A percentile compares a stretch with the other conserved stretches of the same genome.
Conservation (phyloP, 192 early-diverging fungal genomes). For the Gaertneriomyces sp. region DNA sequence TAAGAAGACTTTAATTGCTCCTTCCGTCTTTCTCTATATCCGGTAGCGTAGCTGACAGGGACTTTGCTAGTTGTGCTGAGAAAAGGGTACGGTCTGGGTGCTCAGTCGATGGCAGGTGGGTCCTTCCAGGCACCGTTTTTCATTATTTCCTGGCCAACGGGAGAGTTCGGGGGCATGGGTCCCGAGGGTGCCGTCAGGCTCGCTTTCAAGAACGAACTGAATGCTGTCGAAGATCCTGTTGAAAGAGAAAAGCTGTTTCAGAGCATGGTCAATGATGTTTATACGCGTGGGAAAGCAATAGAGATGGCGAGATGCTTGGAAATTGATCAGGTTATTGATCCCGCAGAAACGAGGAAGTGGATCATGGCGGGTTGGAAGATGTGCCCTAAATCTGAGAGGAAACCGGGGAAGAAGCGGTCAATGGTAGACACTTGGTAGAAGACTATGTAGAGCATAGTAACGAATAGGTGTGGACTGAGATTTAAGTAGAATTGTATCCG, state of each 20-base stretch:
- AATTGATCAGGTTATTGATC: constrained; percentile 37
- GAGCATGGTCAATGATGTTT: constrained; percentile 11
- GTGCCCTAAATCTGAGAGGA: not conserved
- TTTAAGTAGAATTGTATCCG: too few species aligned
- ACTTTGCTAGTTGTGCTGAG: constrained; percentile 16
- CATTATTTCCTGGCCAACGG: constrained; percentile 30
- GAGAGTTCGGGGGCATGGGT: constrained; percentile 31
- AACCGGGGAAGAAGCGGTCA: too few species aligned
- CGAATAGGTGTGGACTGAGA: too few species aligned
- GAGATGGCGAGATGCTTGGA: constrained; percentile 24
- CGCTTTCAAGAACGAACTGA: constrained; percentile 28
- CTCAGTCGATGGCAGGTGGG: constrained; percentile 29
- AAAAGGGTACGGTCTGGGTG: constrained; percentile 30
- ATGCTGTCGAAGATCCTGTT: not conserved
- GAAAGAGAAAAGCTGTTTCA: constrained; percentile 14
- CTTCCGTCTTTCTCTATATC: not conserved
- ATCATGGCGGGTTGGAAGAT: constrained; percentile 19
- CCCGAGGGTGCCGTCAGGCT: constrained; percentile 34
- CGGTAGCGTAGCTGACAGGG: not conserved
- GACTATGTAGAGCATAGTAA: too few species aligned
- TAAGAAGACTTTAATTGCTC: not conserved
- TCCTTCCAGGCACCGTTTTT: constrained; percentile 24
- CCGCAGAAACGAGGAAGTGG: constrained; percentile 35
- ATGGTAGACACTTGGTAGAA: too few species aligned
- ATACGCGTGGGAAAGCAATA: constrained; percentile 12